These are phyloP conservation scores for Colletotrichum sp. DNA, from an alignment of 2,329 filamentous ascomycete species.

Conservation along the genomic window DNA sequence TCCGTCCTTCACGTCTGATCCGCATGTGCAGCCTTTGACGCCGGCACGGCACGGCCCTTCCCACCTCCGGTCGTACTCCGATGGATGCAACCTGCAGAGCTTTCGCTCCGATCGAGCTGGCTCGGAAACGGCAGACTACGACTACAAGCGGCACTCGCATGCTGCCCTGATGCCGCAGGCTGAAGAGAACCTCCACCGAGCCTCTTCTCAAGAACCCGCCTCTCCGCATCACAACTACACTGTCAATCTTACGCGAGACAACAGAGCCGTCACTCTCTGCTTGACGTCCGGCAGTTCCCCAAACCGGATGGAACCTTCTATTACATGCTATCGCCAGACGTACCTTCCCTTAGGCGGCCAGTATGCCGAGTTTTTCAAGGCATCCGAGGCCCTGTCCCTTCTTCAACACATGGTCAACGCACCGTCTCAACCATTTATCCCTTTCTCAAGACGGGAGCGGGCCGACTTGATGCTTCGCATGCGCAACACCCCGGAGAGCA, in stretches of 20 bases:
- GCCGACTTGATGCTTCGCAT: conserved; percentile 10
- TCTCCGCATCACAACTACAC: conserved; percentile 9
- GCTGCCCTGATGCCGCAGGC: neutral
- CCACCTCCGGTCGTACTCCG: conserved; percentile 13
- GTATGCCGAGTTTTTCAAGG: conserved; percentile 17
- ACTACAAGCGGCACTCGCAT: neutral
- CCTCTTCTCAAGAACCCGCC: neutral
- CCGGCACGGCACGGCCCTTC: neutral
- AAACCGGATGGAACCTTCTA: neutral
- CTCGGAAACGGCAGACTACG: neutral
- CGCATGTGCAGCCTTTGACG: conserved; percentile 10
- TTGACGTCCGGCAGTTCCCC: neutral
- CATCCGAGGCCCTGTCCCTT: conserved; percentile 9
- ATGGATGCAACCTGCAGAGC: conserved; percentile 4
- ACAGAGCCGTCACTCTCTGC: conserved; percentile 11
- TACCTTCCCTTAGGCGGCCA: neutral
- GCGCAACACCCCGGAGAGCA: conserved; percentile 4
- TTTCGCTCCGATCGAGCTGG: neutral
- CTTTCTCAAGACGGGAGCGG: conserved; percentile 4
- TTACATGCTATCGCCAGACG: conserved; percentile 14
- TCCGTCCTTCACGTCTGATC: neutral
- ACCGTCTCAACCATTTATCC: neutral
- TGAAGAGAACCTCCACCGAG: neutral
- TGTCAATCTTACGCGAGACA: conserved; percentile 13
- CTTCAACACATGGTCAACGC: conserved; percentile 19